A percentile compares a stretch with the other conserved stretches of the same genome.
Evolutionary conservation across 306 rosid species (phyloP).

Genomic region (Senna tora): DNA sequence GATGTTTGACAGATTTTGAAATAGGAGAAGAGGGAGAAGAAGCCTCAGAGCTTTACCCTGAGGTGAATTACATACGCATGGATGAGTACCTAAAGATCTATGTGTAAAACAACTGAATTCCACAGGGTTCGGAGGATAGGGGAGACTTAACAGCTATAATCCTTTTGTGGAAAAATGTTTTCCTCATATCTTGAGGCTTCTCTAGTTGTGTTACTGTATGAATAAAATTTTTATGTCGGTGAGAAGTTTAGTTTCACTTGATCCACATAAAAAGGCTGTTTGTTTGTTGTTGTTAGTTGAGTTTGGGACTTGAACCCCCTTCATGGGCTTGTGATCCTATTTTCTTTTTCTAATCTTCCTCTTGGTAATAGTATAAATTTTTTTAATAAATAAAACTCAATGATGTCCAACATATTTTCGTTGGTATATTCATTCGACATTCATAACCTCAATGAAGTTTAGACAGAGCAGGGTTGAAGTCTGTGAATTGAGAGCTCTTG

Average conservation of each 20-base stretch:
- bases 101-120: slow-evolving; percentile 9
- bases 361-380: no score
- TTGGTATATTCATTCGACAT: no score
- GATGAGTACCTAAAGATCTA: slow-evolving; percentile 58
- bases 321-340: slow-evolving; percentile 28
- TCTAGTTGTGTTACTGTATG: no score
- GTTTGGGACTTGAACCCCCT: slow-evolving; percentile 39
- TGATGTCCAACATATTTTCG: no score
- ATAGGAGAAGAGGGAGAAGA: slow-evolving; percentile 71
- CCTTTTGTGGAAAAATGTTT: no score
- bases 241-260: no score
- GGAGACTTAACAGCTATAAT: background rate
- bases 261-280: no score
- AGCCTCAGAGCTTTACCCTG: slow-evolving; percentile 88
- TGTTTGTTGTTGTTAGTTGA: no score
- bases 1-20: slow-evolving; percentile 73
- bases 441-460: background rate
- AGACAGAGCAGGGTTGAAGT: background rate
- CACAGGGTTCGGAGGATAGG: background rate
- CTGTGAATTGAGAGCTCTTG: background rate
- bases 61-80: slow-evolving; percentile 73
- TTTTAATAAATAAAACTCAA: no score
- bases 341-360: background rate
- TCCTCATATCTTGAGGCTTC: no score
- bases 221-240: no score